Evolutionary conservation across 2,329 filamentous ascomycete genomes (phyloP).

Genomic region (Anthostomella pinea): DNA sequence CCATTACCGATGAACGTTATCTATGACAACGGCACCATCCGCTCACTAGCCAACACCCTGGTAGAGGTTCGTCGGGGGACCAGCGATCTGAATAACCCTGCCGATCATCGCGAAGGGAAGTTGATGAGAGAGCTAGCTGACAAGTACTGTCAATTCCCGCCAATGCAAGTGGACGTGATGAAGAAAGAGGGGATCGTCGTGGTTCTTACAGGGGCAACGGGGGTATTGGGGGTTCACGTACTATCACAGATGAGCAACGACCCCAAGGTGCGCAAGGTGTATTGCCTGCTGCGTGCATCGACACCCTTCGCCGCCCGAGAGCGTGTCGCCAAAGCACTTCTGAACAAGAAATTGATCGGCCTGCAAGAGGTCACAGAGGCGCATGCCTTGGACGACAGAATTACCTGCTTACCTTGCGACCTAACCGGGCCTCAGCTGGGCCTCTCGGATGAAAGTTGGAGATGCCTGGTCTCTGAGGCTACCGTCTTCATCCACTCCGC

Average conservation of each 20-base stretch:
- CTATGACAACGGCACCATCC: slow-evolving; percentile 57
- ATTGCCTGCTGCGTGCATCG: slow-evolving; percentile 54
- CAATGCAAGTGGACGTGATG: not conserved
- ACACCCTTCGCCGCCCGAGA: slow-evolving; percentile 38
- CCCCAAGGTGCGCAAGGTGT: slow-evolving; percentile 41
- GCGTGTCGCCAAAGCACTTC: slow-evolving; percentile 44
- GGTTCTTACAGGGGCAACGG: slow-evolving; percentile 28
- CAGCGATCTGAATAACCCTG: not conserved
- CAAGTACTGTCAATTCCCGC: slow-evolving; percentile 24
- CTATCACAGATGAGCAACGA: slow-evolving; percentile 41
- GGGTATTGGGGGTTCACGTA: slow-evolving; percentile 46
- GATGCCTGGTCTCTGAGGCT: slow-evolving; percentile 38
- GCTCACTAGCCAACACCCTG: slow-evolving; percentile 26
- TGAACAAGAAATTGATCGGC: slow-evolving; percentile 23
- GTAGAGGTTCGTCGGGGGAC: slow-evolving; percentile 1
- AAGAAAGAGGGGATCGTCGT: slow-evolving; percentile 15
- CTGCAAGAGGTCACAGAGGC: slow-evolving; percentile 19
- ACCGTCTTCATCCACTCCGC: slow-evolving; percentile 60
- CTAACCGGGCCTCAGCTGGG: slow-evolving; percentile 49
- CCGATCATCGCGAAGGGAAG: slow-evolving; percentile 14
- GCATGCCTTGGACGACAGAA: slow-evolving; percentile 30
- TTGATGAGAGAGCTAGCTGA: slow-evolving; percentile 28
- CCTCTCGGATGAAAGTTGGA: slow-evolving; percentile 40
- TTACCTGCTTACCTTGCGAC: slow-evolving; percentile 45
- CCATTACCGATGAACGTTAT: slow-evolving; percentile 54